These are phyloP conservation scores for Paraconiothyrium brasiliense DNA, from an alignment of 2,329 filamentous ascomycete genomes.

Conservation along the genomic window DNA sequence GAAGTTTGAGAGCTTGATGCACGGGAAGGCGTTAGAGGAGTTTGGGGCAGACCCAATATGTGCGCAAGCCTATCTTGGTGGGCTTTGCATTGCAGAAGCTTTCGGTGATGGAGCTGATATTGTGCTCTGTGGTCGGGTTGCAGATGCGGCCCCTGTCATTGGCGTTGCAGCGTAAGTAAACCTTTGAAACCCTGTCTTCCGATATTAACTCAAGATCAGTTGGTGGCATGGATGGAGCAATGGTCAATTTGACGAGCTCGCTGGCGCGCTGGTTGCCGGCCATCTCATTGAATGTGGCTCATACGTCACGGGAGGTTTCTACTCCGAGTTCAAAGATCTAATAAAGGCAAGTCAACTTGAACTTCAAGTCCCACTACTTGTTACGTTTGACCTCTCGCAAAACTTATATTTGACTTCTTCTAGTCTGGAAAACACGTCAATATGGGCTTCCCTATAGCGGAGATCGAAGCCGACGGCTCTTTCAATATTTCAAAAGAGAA, in stretches of 20 bases:
- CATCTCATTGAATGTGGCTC: constrained; percentile 53
- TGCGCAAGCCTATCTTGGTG: constrained; percentile 17
- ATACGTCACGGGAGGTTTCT: constrained; percentile 45
- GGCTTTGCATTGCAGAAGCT: constrained; percentile 18
- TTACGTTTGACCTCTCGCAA: neutral
- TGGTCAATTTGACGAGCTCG: constrained; percentile 45
- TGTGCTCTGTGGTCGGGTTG: constrained; percentile 38
- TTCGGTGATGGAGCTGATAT: constrained; percentile 17
- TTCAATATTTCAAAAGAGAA: constrained; percentile 44
- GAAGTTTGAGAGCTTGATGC: constrained; percentile 51
- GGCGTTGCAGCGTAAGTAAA: constrained; percentile 14
- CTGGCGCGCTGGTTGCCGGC: constrained; percentile 49
- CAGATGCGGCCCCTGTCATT: constrained; percentile 22
- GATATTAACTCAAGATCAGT: constrained; percentile 27
- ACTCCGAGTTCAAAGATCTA: constrained; percentile 51
- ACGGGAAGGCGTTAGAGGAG: constrained; percentile 46
- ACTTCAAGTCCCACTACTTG: too few relatives aligned
- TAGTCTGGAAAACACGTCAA: constrained; percentile 43
- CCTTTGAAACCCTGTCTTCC: neutral
- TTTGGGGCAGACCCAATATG: constrained; percentile 19
- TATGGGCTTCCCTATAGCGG: constrained; percentile 41
- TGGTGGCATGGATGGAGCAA: constrained; percentile 64
- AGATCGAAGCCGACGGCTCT: constrained; percentile 29
- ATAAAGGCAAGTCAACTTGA: constrained; percentile 27
- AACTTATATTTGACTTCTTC: neutral